A percentile compares a stretch with the other conserved stretches of the same genome.
Conservation (phyloP, 441 rosid species). For the Lagerstroemia fauriei region DNA sequence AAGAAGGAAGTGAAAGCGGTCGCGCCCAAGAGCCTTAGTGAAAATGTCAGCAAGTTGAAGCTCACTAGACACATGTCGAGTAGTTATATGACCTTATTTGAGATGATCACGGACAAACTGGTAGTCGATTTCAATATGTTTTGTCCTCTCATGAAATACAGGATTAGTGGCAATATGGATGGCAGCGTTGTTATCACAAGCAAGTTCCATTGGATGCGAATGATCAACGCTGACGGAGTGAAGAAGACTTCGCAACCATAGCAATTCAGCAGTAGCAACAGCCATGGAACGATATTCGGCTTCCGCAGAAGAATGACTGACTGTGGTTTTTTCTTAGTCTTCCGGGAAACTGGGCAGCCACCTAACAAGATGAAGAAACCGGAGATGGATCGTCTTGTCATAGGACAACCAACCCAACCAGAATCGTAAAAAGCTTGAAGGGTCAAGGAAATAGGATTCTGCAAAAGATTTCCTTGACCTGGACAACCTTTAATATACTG, state of each 20-base stretch:
- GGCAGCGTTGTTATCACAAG: slow-evolving; percentile 7
- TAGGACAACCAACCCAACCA: not conserved
- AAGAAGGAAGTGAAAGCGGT: not conserved
- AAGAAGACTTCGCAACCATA: not conserved
- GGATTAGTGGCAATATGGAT: slow-evolving; percentile 11
- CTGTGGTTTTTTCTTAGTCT: slow-evolving; percentile 12
- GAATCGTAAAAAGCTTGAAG: no score
- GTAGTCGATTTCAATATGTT: not conserved
- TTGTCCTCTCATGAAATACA: not conserved
- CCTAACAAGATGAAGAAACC: not conserved
- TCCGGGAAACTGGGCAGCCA: slow-evolving; percentile 5
- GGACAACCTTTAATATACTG: no score
- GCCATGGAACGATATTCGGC: slow-evolving; percentile 18
- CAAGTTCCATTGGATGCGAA: not conserved
- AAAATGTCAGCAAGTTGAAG: not conserved
- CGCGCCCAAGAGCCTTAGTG: not conserved
- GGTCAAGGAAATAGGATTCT: no score
- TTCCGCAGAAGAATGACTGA: not conserved
- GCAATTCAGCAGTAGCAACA: not conserved
- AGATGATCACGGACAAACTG: not conserved
- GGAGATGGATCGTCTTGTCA: not conserved
- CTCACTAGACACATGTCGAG: not conserved
- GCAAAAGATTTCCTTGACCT: no score
- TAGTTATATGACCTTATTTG: not conserved
- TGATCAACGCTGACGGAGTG: not conserved